A percentile compares a stretch with the other conserved stretches of the same genome.
Evolutionary conservation across 1,284 basidiomycete species (phyloP).

Genomic region (Pseudozyma sp.): DNA sequence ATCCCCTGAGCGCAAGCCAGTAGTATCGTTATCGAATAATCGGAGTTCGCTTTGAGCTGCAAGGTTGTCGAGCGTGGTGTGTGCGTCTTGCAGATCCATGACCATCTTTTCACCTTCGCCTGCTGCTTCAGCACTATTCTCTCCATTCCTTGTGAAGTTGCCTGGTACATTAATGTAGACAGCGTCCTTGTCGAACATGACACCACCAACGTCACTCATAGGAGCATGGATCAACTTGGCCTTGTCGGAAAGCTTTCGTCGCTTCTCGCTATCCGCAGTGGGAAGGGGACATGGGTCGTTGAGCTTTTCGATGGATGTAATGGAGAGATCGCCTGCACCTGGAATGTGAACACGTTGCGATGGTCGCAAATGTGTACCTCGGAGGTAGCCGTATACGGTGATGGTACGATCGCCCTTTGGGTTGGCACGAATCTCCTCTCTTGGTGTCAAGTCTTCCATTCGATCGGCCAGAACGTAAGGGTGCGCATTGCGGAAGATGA

Average conservation of each 20-base stretch:
- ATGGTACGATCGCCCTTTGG: slow-evolving; percentile 91
- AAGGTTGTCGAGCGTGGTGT: slow-evolving; percentile 83
- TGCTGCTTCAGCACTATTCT: slow-evolving; percentile 71
- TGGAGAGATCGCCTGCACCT: slow-evolving; percentile 84
- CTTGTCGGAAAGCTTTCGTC: slow-evolving; percentile 92
- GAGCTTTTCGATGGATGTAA: slow-evolving; percentile 80
- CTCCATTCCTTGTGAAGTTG: slow-evolving; percentile 78
- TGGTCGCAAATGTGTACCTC: slow-evolving; percentile 72
- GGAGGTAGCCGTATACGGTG: slow-evolving; percentile 93
- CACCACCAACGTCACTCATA: slow-evolving; percentile 97
- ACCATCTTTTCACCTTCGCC: slow-evolving; percentile 97
- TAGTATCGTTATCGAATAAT: slow-evolving; percentile 82
- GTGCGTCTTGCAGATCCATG: slow-evolving; percentile 90
- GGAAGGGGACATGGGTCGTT: slow-evolving; percentile 95
- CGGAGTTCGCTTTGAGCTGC: slow-evolving; percentile 84
- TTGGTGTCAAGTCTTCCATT: slow-evolving; percentile 91
- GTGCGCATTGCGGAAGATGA: slow-evolving; percentile 94
- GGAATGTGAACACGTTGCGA: slow-evolving; percentile 91
- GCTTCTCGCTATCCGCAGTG: slow-evolving; percentile 89
- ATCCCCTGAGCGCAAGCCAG: slow-evolving; percentile 29
- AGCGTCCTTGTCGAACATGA: slow-evolving; percentile 98
- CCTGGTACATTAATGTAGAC: slow-evolving; percentile 98
- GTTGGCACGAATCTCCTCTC: slow-evolving; percentile 83
- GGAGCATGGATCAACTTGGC: slow-evolving; percentile 95
- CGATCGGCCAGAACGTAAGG: slow-evolving; percentile 97